These are phyloP conservation scores for Gossypium bickii DNA, from an alignment of 345 rosid species.

Conservation along the genomic window DNA sequence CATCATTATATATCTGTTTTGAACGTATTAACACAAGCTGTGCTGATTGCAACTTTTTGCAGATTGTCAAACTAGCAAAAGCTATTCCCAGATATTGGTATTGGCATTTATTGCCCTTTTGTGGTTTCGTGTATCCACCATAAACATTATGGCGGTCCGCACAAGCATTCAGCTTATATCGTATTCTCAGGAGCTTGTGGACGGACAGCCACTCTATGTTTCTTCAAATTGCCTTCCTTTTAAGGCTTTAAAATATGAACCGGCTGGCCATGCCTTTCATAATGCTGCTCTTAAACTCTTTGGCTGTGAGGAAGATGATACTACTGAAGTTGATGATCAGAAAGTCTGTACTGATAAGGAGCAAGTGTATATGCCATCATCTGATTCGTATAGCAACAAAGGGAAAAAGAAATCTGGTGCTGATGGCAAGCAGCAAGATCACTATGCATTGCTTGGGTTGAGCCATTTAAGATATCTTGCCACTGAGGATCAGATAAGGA, in stretches of 20 bases:
- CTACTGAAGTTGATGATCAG: constrained; percentile 41
- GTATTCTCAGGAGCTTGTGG: constrained; percentile 73
- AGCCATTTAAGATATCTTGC: constrained; percentile 93
- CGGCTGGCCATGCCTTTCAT: constrained; percentile 93
- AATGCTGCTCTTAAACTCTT: constrained; percentile 72
- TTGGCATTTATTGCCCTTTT: neutral
- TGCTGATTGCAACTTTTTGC: constrained; percentile 11
- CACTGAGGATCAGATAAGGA: constrained; percentile 95
- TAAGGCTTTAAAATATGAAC: constrained; percentile 72
- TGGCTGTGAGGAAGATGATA: constrained; percentile 63
- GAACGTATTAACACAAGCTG: neutral
- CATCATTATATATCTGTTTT: neutral
- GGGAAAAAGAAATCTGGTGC: constrained; percentile 81
- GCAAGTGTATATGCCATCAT: constrained; percentile 53
- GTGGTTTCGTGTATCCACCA: constrained; percentile 12
- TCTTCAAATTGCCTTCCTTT: constrained; percentile 80
- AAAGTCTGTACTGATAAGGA: constrained; percentile 58
- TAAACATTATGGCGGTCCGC: constrained; percentile 31
- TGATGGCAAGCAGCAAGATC: constrained; percentile 78
- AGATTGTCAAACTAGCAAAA: neutral
- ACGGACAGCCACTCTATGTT: constrained; percentile 63
- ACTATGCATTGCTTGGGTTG: constrained; percentile 87
- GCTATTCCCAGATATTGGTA: constrained; percentile 7
- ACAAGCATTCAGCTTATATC: constrained; percentile 48
- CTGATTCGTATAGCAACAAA: constrained; percentile 67